Conservation (phyloP, 129 eudicot genomes). For the Logfia minima region DNA sequence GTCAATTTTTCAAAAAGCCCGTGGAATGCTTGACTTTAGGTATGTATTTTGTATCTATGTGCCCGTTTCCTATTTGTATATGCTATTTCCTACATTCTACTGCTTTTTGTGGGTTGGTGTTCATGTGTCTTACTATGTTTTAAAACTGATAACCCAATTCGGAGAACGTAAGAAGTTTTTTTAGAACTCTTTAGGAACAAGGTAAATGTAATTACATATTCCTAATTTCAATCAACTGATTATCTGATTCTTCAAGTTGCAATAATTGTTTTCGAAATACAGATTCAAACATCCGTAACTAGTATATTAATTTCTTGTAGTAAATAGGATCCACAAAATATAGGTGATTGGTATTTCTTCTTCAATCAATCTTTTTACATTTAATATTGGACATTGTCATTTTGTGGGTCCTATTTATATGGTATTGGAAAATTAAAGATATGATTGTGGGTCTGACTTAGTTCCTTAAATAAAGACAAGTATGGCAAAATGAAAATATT, state of each 20-base stretch:
- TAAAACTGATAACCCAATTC: neutral
- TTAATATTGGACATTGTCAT: conserved; percentile 6
- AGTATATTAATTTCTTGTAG: neutral
- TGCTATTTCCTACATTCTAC: neutral
- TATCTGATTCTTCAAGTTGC: conserved; percentile 6
- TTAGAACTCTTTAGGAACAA: neutral
- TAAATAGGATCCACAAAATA: neutral
- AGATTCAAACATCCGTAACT: neutral
- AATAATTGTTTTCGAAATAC: conserved; percentile 1
- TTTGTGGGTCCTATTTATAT: neutral
- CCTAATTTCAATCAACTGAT: neutral
- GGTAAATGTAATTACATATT: neutral
- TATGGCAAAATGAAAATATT: neutral
- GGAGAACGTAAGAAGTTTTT: neutral
- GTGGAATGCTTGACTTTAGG: conserved; percentile 93
- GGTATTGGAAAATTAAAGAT: neutral
- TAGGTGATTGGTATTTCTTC: conserved; percentile 1
- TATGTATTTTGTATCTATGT: conserved; percentile 30
- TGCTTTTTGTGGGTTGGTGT: neutral
- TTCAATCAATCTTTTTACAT: neutral
- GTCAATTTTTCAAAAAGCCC: conserved; percentile 95
- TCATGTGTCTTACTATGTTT: too few species aligned
- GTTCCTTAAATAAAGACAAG: neutral
- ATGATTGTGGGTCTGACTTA: conserved; percentile 10
- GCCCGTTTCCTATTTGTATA: neutral